Base-by-base conservation (phyloP, 1,284 basidiomycete species). In the Singerocomus inundabilis region DNA sequence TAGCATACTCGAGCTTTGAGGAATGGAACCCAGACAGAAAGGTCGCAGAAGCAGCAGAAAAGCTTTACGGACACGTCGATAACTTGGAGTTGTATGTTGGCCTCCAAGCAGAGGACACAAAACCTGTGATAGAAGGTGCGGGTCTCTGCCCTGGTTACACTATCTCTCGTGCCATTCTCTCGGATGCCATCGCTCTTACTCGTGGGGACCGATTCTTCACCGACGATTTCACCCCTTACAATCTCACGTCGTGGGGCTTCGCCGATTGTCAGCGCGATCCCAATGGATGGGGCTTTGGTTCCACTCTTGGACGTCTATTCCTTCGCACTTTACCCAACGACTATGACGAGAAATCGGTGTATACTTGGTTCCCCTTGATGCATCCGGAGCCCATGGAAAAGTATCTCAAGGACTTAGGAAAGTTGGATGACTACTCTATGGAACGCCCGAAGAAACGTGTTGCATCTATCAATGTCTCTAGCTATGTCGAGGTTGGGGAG, bases 291-390 rank as follows among this genome's bases (percentile, higher is more conserved):
- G 88, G 78, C 15, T 87, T 85, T 57, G 88, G 88, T 16, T 88
- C 87, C 59, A 85, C 80, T 25, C 78, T 91, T 33, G 88, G 85
- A 16, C 80, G 82, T 32, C 75, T 93, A 28, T 71, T 93, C 64
- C 71, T 91, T 49, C 83, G 88, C 49, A 81, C 80, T 18, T 76
- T 93, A 4, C 90, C 91, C 2, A 66, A 80, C 25, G 70, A 85
- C 59, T 93, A 79, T 70, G 75, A 76, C 1, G 77, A 81, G 60
- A 82, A 88, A 64, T 88, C 84, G 56, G 72, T 80, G 44, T 93
- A 90, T 66, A 84, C 88, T 2, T 91, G 89, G 78, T 92, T 93
- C 82, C 89, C 92, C 31, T 77, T 94, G 55, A 84, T 91, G 80
- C 86, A 85, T 8, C 81, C 92, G 24, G 69, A 76, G 7, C 64